A percentile compares a stretch with the other conserved stretches of the same genome.
These are phyloP conservation scores for Apium graveolens DNA, from an alignment of 129 eudicot species.

Conservation along the genomic window DNA sequence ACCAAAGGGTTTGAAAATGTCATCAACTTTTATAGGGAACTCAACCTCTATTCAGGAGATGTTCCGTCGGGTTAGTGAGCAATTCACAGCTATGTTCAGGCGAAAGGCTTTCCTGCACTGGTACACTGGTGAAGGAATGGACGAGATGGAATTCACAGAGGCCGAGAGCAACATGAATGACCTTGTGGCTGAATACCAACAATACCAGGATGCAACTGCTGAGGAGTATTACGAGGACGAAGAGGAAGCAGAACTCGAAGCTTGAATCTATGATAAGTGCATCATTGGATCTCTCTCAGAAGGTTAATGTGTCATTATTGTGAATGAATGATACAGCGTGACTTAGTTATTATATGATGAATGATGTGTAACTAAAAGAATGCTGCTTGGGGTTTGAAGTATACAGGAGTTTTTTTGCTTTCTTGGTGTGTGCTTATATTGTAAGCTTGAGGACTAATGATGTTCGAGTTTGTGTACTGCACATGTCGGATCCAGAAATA, in stretches of 20 bases:
- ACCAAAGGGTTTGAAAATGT: constrained; percentile 57
- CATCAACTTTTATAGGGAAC: constrained; percentile 61
- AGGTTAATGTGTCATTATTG: background rate
- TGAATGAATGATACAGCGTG: background rate
- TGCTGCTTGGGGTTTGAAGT: constrained; percentile 5
- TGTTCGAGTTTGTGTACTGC: background rate
- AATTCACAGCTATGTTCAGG: constrained; percentile 58
- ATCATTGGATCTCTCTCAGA: background rate
- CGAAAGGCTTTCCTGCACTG: constrained; percentile 67
- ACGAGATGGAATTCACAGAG: constrained; percentile 64
- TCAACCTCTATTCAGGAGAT: constrained; percentile 57
- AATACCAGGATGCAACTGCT: constrained; percentile 54
- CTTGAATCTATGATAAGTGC: background rate
- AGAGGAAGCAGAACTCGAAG: constrained; percentile 27
- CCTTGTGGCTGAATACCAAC: constrained; percentile 64
- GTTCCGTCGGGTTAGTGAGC: constrained; percentile 65
- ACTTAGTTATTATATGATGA: background rate
- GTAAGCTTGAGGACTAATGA: background rate
- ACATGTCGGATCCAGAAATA: no score
- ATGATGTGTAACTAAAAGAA: background rate
- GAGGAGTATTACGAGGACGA: constrained; percentile 42
- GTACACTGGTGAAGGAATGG: constrained; percentile 72
- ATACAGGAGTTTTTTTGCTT: background rate
- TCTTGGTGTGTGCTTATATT: background rate
- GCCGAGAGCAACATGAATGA: constrained; percentile 75